These are phyloP conservation scores for Pestalotiopsis sp. DNA, from an alignment of 2,329 filamentous ascomycete species.

Conservation along the genomic window DNA sequence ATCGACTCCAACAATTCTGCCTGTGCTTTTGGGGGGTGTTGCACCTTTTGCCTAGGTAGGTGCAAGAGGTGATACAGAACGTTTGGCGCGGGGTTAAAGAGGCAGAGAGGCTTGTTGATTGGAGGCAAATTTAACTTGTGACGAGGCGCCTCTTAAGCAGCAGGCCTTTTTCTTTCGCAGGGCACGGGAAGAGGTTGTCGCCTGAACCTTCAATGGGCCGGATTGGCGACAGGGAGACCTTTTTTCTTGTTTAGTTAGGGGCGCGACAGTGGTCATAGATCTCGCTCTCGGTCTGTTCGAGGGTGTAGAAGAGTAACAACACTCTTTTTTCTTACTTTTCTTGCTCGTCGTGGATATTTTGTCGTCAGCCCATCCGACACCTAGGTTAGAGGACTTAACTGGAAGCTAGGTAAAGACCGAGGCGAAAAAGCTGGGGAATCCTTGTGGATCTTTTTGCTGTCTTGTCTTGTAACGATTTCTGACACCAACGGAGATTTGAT, in stretches of 20 bases:
- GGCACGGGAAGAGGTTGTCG: not conserved
- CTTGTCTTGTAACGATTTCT: not conserved
- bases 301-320: not conserved
- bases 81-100: constrained; percentile 7
- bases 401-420: constrained; percentile 1
- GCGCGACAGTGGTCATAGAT: constrained; percentile 1
- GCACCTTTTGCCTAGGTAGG: not conserved
- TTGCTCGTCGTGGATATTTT: not conserved
- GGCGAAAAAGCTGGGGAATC: constrained; percentile 12
- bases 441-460: constrained; percentile 3
- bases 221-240: not conserved
- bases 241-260: not conserved
- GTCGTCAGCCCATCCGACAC: not conserved
- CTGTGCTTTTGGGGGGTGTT: constrained; percentile 1
- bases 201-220: not conserved
- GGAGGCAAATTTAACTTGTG: not conserved
- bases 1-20: not conserved
- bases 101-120: not conserved
- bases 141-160: not conserved
- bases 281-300: not conserved
- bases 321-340: not conserved
- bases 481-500: not conserved
- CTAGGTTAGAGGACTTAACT: not conserved
- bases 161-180: not conserved
- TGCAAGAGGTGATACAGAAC: not conserved